Percentiles rank a stretch among this genome's conserved stretches.
Conservation (phyloP, 257 asterid genomes). For the Ajuga chamaepitys region DNA sequence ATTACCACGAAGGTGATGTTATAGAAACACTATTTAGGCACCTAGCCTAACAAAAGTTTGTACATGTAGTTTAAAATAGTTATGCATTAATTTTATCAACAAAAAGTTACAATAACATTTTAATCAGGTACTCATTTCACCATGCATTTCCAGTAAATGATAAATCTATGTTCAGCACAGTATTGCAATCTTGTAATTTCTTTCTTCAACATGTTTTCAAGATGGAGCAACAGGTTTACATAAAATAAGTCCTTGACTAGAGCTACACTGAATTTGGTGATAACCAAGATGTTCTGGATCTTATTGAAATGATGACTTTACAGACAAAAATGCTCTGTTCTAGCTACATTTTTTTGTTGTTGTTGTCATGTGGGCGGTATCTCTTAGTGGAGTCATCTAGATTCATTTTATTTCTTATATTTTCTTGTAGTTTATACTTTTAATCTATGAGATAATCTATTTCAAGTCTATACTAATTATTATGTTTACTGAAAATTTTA, state of each 20-base stretch:
- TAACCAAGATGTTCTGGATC: conserved; percentile 89
- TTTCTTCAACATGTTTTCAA: conserved; percentile 76
- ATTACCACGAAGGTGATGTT: not conserved
- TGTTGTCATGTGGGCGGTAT: not conserved
- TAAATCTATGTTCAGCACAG: conserved; percentile 16
- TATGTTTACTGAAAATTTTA: not conserved
- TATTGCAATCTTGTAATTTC: conserved; percentile 12
- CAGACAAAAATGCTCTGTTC: conserved; percentile 7
- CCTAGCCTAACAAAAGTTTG: conserved; percentile 16
- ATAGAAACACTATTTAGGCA: conserved; percentile 1
- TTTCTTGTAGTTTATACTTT: not conserved
- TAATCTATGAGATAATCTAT: not conserved
- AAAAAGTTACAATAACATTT: conserved; percentile 97
- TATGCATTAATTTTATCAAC: conserved; percentile 83
- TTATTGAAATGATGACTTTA: conserved; percentile 71
- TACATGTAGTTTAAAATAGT: conserved; percentile 70
- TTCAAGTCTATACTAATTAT: not conserved
- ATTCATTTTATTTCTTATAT: not conserved
- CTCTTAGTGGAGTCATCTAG: not conserved
- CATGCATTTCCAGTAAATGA: conserved; percentile 11
- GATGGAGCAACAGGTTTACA: conserved; percentile 94
- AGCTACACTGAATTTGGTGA: conserved; percentile 87
- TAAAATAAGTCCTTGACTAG: conserved; percentile 79
- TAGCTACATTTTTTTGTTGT: conserved; percentile 1
- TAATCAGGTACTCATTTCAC: conserved; percentile 62